Percentiles rank a stretch among this genome's conserved stretches.
Evolutionary conservation across 148 eudicot species (phyloP).

Genomic region (Persicaria maculosa): DNA sequence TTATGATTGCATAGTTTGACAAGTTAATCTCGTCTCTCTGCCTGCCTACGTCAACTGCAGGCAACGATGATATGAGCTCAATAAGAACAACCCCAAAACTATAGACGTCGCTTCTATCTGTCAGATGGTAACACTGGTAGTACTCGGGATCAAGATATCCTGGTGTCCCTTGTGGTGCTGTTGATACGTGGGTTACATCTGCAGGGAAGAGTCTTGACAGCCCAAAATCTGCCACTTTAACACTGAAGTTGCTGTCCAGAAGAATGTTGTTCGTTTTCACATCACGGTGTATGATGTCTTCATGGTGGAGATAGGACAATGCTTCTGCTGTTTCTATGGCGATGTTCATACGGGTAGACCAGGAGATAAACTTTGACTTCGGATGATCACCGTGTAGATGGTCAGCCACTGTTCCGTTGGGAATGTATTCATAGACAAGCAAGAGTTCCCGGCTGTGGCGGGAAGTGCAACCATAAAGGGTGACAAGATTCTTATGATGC

Average conservation of each 20-base stretch:
- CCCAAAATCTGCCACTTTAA: conserved; percentile 64
- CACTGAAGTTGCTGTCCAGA: conserved; percentile 34
- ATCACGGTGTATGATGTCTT: conserved; percentile 52
- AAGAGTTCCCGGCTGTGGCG: conserved; percentile 36
- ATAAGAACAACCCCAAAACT: conserved; percentile 54
- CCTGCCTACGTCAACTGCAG: conserved; percentile 42
- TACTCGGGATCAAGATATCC: conserved; percentile 60
- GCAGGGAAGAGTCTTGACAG: conserved; percentile 47
- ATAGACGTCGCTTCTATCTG: conserved; percentile 55
- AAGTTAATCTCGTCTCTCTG: conserved; percentile 39
- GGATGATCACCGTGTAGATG: conserved; percentile 38
- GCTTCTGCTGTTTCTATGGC: conserved; percentile 55
- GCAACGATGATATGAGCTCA: conserved; percentile 52
- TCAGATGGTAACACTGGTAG: conserved; percentile 44
- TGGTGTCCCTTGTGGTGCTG: conserved; percentile 59
- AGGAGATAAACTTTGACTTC: conserved; percentile 19
- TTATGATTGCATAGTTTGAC: conserved; percentile 39
- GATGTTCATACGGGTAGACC: conserved; percentile 43
- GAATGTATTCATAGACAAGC: conserved; percentile 50
- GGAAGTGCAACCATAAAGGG: conserved; percentile 62
- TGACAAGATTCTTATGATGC: conserved; percentile 42
- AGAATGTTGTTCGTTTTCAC: conserved; percentile 55
- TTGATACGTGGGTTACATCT: conserved; percentile 45
- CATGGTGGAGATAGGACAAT: conserved; percentile 44
- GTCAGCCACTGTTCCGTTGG: conserved; percentile 52